A percentile compares a stretch with the other conserved stretches of the same genome.
Evolutionary conservation across 768 basidiomycete genomes (phyloP).

Genomic region (Boletus barrowsii): DNA sequence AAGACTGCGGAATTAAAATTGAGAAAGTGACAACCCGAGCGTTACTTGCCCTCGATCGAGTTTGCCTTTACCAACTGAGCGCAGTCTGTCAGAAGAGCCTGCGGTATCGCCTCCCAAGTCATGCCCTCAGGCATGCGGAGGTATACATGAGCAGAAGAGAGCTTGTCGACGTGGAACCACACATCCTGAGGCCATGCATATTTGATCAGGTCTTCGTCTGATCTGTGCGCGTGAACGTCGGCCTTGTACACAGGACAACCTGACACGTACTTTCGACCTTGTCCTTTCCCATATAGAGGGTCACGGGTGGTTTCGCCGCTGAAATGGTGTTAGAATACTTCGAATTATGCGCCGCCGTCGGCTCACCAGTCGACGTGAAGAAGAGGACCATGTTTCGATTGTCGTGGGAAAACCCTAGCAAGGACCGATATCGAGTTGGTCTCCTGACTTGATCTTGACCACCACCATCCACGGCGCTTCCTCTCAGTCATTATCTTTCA

Average conservation of each 20-base stretch:
- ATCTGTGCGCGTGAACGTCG: slow-evolving; percentile 21
- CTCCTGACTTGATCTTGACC: not conserved
- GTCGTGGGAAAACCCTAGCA: slow-evolving; percentile 1
- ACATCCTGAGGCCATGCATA: slow-evolving; percentile 88
- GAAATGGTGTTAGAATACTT: not conserved
- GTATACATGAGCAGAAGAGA: slow-evolving; percentile 96
- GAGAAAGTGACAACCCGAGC: not conserved
- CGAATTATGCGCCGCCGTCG: not conserved
- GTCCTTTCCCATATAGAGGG: slow-evolving; percentile 94
- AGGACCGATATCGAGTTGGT: not conserved
- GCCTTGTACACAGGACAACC: not conserved
- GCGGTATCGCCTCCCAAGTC: slow-evolving; percentile 86
- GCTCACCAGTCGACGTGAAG: slow-evolving; percentile 53
- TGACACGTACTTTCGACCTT: slow-evolving; percentile 83
- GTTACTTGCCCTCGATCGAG: slow-evolving; percentile 75
- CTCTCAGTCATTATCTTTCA: too few relatives aligned
- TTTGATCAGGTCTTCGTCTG: slow-evolving; percentile 94
- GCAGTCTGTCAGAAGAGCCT: slow-evolving; percentile 74
- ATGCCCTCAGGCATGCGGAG: slow-evolving; percentile 83
- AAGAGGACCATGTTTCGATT: slow-evolving; percentile 51
- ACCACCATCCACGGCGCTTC: not conserved
- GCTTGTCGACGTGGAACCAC: slow-evolving; percentile 98
- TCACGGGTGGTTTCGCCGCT: slow-evolving; percentile 64
- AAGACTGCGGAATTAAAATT: not conserved
- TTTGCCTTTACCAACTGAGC: slow-evolving; percentile 97